phyloP scores from a whole-genome alignment of 768 basidiomycete species.

The Hericium alpestre region DNA sequence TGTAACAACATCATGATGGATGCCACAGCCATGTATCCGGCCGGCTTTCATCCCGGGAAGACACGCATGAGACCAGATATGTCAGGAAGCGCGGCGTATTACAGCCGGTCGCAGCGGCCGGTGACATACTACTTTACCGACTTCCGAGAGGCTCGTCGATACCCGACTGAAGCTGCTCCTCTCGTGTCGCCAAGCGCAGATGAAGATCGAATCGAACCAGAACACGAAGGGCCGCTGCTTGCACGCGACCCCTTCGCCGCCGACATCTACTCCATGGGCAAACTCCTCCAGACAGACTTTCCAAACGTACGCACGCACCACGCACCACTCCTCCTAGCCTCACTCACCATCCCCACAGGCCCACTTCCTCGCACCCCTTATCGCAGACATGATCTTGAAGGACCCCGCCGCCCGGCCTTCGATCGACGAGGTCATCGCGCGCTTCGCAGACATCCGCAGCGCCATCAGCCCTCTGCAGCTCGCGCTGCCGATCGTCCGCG shows the following conservation, averaged over 20 bases:
- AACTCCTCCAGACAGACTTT: conserved; percentile 13
- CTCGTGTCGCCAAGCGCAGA: conserved; percentile 13
- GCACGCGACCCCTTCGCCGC: conserved; percentile 16
- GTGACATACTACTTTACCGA: conserved; percentile 22
- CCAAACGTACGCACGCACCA: conserved; percentile 7
- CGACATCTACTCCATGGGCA: conserved; percentile 19
- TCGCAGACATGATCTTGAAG: conserved; percentile 24
- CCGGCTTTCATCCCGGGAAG: conserved; percentile 5
- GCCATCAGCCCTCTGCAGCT: conserved; percentile 21
- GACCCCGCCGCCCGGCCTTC: conserved; percentile 26
- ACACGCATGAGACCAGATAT: conserved; percentile 1
- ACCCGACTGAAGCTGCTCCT: conserved; percentile 5
- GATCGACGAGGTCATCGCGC: conserved; percentile 26
- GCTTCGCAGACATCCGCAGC: conserved; percentile 19
- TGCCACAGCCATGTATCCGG: conserved; percentile 4
- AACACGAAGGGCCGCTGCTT: conserved; percentile 6
- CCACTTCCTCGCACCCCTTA: conserved; percentile 8
- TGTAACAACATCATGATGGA: conserved; percentile 9
- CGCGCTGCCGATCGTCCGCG: conserved; percentile 10
- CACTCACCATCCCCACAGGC: neutral
- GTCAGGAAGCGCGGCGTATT: conserved; percentile 7
- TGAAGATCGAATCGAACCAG: conserved; percentile 18
- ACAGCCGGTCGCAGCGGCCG: conserved; percentile 16
- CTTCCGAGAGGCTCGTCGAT: conserved; percentile 19
- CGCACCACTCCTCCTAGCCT: neutral